These are phyloP conservation scores for Talaromyces albobiverticillius DNA, from an alignment of 2,329 filamentous ascomycete genomes.

Conservation along the genomic window DNA sequence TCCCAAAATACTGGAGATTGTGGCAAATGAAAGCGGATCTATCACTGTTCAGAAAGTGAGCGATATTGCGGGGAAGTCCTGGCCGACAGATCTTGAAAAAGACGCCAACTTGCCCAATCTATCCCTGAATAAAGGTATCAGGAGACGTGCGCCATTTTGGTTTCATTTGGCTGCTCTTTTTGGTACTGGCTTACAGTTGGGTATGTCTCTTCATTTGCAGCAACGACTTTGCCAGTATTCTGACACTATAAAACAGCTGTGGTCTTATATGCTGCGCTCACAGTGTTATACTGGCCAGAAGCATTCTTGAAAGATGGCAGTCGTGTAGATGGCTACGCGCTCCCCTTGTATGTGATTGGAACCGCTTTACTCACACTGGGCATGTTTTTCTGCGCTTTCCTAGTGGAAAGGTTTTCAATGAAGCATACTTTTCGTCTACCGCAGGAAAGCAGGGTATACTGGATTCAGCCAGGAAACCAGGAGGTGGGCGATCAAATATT, in stretches of 20 bases:
- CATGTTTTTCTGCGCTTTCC: conserved; percentile 33
- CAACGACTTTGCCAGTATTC: background rate
- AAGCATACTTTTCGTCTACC: conserved; percentile 22
- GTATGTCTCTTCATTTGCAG: conserved; percentile 18
- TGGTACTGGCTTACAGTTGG: conserved; percentile 27
- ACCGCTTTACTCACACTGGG: conserved; percentile 31
- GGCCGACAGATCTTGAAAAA: conserved; percentile 21
- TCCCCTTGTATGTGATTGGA: conserved; percentile 33
- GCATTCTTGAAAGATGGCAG: conserved; percentile 26
- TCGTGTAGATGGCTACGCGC: conserved; percentile 28
- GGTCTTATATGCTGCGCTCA: conserved; percentile 27
- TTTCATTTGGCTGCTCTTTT: conserved; percentile 28
- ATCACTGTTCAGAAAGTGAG: conserved; percentile 7
- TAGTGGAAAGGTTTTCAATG: conserved; percentile 32
- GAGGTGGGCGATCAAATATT: conserved; percentile 38
- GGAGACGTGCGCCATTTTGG: conserved; percentile 25
- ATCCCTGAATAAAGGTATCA: conserved; percentile 36
- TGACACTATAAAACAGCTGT: conserved; percentile 19
- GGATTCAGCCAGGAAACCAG: conserved; percentile 39
- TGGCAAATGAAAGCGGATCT: conserved; percentile 38
- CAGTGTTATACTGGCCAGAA: conserved; percentile 26
- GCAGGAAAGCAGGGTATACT: conserved; percentile 31
- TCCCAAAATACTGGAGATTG: conserved; percentile 33
- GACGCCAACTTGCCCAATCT: conserved; percentile 29
- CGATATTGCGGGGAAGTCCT: conserved; percentile 8